Evolutionary conservation across 345 rosid species (phyloP).

Genomic region (Erodium maritimum): DNA sequence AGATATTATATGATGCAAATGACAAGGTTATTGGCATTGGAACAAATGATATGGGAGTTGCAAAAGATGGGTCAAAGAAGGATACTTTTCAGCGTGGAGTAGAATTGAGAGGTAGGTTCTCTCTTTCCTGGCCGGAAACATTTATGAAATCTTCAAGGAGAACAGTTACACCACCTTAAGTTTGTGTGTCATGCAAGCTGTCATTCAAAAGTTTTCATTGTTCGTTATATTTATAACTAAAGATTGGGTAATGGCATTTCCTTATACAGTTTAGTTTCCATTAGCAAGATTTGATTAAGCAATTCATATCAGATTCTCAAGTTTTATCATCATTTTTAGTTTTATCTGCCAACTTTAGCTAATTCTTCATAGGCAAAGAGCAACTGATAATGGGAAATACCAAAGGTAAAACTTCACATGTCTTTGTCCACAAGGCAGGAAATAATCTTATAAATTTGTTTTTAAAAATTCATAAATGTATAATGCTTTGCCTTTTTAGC

Average conservation of each 20-base stretch:
- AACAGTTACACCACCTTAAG: neutral
- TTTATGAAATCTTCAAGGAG: neutral
- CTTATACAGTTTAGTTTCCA: neutral
- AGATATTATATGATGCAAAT: constrained; percentile 63
- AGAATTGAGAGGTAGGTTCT: constrained; percentile 50
- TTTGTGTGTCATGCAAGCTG: neutral
- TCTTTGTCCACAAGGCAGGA: too few relatives aligned
- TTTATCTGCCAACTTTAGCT: too few relatives aligned
- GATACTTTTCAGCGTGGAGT: constrained; percentile 82
- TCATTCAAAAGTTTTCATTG: neutral
- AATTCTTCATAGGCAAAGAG: too few relatives aligned
- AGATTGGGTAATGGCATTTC: too few relatives aligned
- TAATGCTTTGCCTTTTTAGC: too few relatives aligned
- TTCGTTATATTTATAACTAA: too few relatives aligned
- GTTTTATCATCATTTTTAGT: too few relatives aligned
- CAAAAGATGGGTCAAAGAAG: constrained; percentile 83
- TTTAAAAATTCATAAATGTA: too few relatives aligned
- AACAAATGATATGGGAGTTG: constrained; percentile 95
- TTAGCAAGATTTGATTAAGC: neutral
- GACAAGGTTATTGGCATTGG: constrained; percentile 65
- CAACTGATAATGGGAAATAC: too few relatives aligned
- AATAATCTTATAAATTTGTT: too few relatives aligned
- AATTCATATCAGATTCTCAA: too few relatives aligned
- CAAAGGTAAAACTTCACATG: too few relatives aligned
- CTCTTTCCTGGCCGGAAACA: constrained; percentile 10